Evolutionary conservation across 2,329 filamentous ascomycete genomes (phyloP).

Genomic region (Ophiostoma ulmi): DNA sequence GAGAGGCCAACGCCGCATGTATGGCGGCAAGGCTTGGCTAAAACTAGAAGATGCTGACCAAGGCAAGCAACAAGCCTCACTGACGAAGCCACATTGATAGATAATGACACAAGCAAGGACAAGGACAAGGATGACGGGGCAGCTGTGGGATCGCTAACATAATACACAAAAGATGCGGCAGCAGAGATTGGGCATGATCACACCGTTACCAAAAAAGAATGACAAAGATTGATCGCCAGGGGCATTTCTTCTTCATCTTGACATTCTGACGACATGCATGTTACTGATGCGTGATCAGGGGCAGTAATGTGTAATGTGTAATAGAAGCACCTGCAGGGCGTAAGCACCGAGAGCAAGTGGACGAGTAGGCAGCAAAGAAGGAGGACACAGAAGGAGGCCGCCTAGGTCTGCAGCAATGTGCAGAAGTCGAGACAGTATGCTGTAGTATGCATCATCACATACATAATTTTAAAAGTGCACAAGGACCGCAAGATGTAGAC

Average conservation of each 20-base stretch:
- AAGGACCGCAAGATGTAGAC: background rate
- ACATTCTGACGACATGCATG: background rate
- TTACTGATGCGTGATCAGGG: background rate
- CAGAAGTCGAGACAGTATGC: background rate
- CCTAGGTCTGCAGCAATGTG: background rate
- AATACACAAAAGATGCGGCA: background rate
- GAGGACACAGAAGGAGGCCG: background rate
- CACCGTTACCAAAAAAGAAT: background rate
- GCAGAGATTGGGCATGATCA: background rate
- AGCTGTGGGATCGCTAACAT: background rate
- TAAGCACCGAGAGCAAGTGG: background rate
- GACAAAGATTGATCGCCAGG: background rate
- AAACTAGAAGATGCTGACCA: background rate
- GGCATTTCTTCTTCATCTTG: background rate
- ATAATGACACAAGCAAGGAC: background rate
- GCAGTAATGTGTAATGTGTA: background rate
- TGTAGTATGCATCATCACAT: background rate
- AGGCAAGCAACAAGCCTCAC: background rate
- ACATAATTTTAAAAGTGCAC: background rate
- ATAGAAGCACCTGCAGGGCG: background rate
- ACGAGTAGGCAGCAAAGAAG: background rate
- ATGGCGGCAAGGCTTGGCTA: background rate
- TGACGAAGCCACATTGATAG: background rate
- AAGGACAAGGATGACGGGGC: background rate
- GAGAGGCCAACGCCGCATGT: background rate